A percentile compares a stretch with the other conserved stretches of the same genome.
Evolutionary conservation across 106 monocot genomes (phyloP).

Genomic region (Xerophyta viscosa): DNA sequence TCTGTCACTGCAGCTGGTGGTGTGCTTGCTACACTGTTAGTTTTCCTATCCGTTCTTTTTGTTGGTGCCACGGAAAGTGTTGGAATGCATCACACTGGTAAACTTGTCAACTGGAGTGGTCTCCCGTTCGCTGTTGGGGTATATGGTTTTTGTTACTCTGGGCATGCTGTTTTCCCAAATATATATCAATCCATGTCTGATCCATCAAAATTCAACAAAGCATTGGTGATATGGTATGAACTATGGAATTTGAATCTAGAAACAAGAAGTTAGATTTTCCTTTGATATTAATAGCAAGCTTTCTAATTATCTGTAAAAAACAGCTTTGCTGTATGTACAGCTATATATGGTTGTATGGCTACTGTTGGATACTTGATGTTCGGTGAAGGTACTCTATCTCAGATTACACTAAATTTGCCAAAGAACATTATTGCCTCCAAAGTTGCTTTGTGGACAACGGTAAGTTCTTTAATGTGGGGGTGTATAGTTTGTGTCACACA

Average conservation of each 20-base stretch:
- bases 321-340: conserved; percentile 81
- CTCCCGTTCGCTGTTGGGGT: conserved; percentile 83
- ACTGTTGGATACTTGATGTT: conserved; percentile 79
- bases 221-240: conserved; percentile 47
- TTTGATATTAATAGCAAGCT: neutral
- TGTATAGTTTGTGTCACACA: neutral
- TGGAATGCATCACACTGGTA: conserved; percentile 58
- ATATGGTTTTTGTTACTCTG: conserved; percentile 93
- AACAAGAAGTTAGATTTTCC: neutral
- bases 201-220: conserved; percentile 50
- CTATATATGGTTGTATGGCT: conserved; percentile 67
- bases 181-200: conserved; percentile 95
- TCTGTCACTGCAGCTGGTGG: conserved; percentile 61
- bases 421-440: conserved; percentile 49
- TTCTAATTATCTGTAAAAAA: conserved; percentile 1
- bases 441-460: conserved; percentile 87
- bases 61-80: conserved; percentile 45
- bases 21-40: conserved; percentile 62
- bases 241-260: conserved; percentile 4
- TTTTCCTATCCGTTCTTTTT: conserved; percentile 63
- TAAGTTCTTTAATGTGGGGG: conserved; percentile 4
- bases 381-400: conserved; percentile 59
- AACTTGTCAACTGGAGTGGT: conserved; percentile 64
- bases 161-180: conserved; percentile 95
- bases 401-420: conserved; percentile 93